These are phyloP conservation scores for Zoysia japonica DNA, from an alignment of 176 grass and related monocot genomes.

Conservation along the genomic window DNA sequence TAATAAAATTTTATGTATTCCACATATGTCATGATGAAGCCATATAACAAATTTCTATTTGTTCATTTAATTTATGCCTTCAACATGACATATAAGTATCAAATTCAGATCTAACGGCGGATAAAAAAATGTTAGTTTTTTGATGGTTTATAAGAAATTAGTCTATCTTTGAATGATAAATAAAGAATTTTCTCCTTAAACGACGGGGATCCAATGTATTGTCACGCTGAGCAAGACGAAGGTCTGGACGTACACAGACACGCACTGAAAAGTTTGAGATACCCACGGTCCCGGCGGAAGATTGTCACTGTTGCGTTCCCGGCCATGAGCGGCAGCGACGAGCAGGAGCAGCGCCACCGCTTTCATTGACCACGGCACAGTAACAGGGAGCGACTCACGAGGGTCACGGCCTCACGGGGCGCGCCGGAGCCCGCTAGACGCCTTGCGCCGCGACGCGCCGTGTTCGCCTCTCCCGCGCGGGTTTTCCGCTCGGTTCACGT, in stretches of 20 bases:
- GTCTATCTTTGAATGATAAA: no score
- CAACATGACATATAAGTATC: no score
- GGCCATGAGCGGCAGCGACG: slow-evolving; percentile 7
- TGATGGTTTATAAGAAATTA: no score
- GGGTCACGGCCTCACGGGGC: no score
- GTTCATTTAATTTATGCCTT: no score
- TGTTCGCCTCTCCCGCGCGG: not conserved
- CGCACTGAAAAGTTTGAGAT: not conserved
- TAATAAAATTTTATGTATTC: no score
- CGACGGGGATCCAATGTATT: not conserved
- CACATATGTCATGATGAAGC: no score
- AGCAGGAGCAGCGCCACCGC: not conserved
- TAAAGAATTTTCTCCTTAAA: no score
- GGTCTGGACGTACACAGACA: not conserved
- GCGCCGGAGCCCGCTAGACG: not conserved
- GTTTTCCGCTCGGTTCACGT: slow-evolving; percentile 20
- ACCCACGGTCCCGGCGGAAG: not conserved
- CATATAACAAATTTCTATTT: no score
- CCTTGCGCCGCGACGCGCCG: not conserved
- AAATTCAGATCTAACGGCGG: no score
- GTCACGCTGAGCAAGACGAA: not conserved
- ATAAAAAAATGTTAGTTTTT: no score
- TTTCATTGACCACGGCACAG: slow-evolving; percentile 15
- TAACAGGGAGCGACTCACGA: not conserved
- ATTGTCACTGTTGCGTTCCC: not conserved